Evolutionary conservation across 1,284 basidiomycete genomes (phyloP).

Genomic region (Schizophyllum amplum): DNA sequence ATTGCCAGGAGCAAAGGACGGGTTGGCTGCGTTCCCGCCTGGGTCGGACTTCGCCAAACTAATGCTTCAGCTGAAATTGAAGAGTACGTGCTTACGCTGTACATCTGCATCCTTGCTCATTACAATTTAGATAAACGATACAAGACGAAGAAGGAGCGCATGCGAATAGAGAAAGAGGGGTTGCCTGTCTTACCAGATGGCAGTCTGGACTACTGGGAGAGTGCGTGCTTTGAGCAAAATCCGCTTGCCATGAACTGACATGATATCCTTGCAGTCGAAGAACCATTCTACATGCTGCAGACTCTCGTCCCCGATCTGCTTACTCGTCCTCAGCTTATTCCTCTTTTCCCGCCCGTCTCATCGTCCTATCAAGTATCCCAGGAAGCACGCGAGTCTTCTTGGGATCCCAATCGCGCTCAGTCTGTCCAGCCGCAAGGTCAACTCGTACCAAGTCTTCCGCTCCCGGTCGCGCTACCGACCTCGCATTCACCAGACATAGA

Average conservation of each 20-base stretch:
- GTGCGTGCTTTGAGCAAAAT: slow-evolving; percentile 39
- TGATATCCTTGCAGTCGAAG: slow-evolving; percentile 47
- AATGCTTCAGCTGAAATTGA: slow-evolving; percentile 64
- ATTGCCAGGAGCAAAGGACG: slow-evolving; percentile 67
- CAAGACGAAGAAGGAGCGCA: slow-evolving; percentile 68
- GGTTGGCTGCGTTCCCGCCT: slow-evolving; percentile 60
- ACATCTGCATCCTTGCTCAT: slow-evolving; percentile 1
- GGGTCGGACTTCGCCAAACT: slow-evolving; percentile 59
- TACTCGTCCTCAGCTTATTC: slow-evolving; percentile 43
- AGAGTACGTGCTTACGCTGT: slow-evolving; percentile 34
- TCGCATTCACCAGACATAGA: neutral
- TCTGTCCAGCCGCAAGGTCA: slow-evolving; percentile 7
- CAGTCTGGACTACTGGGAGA: slow-evolving; percentile 64
- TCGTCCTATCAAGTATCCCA: neutral
- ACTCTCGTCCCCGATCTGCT: slow-evolving; percentile 50
- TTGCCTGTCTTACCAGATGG: slow-evolving; percentile 60
- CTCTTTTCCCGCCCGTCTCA: slow-evolving; percentile 40
- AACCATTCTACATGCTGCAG: slow-evolving; percentile 62
- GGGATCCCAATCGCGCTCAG: neutral
- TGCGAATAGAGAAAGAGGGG: slow-evolving; percentile 65
- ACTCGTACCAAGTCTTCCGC: slow-evolving; percentile 10
- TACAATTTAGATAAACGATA: slow-evolving; percentile 56
- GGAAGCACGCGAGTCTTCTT: neutral
- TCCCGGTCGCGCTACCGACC: slow-evolving; percentile 11
- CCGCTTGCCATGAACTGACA: slow-evolving; percentile 9